Base-by-base conservation (phyloP, 371 early-diverging fungal species). In the Mucor sp. region DNA sequence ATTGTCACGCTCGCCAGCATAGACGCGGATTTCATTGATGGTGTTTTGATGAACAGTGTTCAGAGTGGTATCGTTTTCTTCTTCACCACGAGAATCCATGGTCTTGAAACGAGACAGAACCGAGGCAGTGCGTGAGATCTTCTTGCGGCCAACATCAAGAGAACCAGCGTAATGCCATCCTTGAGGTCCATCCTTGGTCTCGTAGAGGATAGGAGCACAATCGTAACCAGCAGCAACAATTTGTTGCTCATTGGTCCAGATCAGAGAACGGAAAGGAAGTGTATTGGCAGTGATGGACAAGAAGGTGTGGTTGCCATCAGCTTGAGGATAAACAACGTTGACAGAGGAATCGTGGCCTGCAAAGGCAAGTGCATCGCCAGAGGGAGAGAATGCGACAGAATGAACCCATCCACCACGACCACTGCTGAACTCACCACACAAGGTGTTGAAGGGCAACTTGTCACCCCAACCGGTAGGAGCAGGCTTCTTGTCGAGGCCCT, bases 191-290 rank as follows among this genome's bases (percentile, higher is more conserved):
- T 86, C 75, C 19, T 70, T 71, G 39, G 83, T 85, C 65, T 89
- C 87, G 71, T 86, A 91, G 53, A 96, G 76, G 68, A 90, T 86
- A 1, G 99, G 99, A 14, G 89, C 90, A 81, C 96, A 97, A 75
- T 98, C 97, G 74, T 94, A 95, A 15, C 99, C 99, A 23, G 90
- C 94, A 21, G 93, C 97, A 7, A 97, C 87, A 62, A 97, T 87
- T 48, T 87, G 85, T 41, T 76, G 74, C 68, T 92, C 94, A 43
- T 87, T 89, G 27, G 91, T 73, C 91, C 95, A 98, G 43, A 92
- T 65, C 33, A 95, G 69, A 32, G 93, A 86, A 30, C 92, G 78
- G 75, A 92, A 88, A 6, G 99, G 98, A 25, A 98, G 85, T 33
- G 80, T 81, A 32, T 79, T 77, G 15, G 90, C 84, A 19, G 86